phyloP scores from a whole-genome alignment of 805 yeast genomes.

The Zygosaccharomyces siamensis region DNA sequence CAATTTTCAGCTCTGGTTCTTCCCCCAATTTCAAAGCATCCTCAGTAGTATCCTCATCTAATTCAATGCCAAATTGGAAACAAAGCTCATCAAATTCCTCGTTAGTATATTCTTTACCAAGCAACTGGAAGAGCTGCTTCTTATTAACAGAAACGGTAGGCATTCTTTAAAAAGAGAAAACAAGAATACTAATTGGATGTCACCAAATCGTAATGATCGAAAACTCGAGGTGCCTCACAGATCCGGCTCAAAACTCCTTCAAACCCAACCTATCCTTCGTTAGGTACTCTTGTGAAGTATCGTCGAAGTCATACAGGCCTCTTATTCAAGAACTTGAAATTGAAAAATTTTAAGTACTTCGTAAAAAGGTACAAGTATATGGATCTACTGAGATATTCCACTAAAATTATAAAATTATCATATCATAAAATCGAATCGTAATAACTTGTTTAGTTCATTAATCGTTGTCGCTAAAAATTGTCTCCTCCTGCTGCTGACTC shows the following conservation, averaged over 20 bases:
- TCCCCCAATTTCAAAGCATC: slow-evolving; percentile 42
- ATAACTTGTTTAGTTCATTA: neutral
- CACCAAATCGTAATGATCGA: neutral
- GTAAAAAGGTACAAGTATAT: neutral
- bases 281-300: neutral
- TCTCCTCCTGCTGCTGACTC: slow-evolving; percentile 32
- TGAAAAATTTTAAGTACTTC: slow-evolving; percentile 1
- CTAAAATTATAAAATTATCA: neutral
- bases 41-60: slow-evolving; percentile 94
- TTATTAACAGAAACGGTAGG: slow-evolving; percentile 97
- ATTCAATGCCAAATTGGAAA: slow-evolving; percentile 94
- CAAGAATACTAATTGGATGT: neutral
- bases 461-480: slow-evolving; percentile 33
- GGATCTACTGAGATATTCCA: neutral
- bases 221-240: neutral
- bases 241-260: neutral
- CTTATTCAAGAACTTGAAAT: neutral
- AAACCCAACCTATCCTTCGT: neutral
- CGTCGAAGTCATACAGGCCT: neutral
- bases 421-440: neutral
- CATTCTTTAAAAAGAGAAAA: slow-evolving; percentile 43
- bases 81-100: slow-evolving; percentile 95
- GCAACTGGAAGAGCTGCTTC: slow-evolving; percentile 77
- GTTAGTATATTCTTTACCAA: slow-evolving; percentile 69
- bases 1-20: slow-evolving; percentile 92